These are phyloP conservation scores for Vitis hybrid DNA, from an alignment of 177 flowering plant species.

Conservation along the genomic window DNA sequence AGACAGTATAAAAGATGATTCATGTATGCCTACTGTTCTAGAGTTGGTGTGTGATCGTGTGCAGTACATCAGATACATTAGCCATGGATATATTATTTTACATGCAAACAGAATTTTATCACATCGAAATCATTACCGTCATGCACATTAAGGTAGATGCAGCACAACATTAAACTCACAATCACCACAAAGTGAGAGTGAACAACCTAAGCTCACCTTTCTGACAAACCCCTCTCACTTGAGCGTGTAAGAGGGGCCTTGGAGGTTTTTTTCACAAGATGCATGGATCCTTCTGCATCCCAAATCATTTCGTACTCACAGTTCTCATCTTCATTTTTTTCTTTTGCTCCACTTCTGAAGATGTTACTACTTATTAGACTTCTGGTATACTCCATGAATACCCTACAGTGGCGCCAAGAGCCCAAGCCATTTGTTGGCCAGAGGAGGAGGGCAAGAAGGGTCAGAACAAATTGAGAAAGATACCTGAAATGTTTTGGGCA, in stretches of 20 bases:
- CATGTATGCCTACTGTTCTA: too few species aligned
- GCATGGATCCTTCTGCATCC: conserved; percentile 97
- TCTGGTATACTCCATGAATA: conserved; percentile 23
- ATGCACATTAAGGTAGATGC: too few species aligned
- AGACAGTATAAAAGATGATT: too few species aligned
- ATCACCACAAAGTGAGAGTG: too few species aligned
- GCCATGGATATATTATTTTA: too few species aligned
- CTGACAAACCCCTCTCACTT: conserved; percentile 34
- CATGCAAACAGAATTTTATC: too few species aligned
- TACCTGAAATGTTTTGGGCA: conserved; percentile 59
- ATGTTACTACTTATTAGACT: conserved; percentile 25
- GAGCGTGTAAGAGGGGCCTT: conserved; percentile 23
- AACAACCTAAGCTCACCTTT: conserved; percentile 40
- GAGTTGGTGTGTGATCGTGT: too few species aligned
- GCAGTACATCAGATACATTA: too few species aligned
- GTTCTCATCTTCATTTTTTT: conserved; percentile 75
- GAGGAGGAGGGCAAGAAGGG: conserved; percentile 53
- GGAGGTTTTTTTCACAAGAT: conserved; percentile 59
- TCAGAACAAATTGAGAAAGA: conserved; percentile 49
- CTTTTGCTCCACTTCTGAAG: conserved; percentile 41
- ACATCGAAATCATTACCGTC: too few species aligned
- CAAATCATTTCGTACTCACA: conserved; percentile 92
- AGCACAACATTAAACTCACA: too few species aligned
- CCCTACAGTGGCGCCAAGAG: conserved; percentile 22
- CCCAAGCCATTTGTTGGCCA: conserved; percentile 59